Evolutionary conservation across 768 basidiomycete species (phyloP).

Genomic region (Russula compacta): DNA sequence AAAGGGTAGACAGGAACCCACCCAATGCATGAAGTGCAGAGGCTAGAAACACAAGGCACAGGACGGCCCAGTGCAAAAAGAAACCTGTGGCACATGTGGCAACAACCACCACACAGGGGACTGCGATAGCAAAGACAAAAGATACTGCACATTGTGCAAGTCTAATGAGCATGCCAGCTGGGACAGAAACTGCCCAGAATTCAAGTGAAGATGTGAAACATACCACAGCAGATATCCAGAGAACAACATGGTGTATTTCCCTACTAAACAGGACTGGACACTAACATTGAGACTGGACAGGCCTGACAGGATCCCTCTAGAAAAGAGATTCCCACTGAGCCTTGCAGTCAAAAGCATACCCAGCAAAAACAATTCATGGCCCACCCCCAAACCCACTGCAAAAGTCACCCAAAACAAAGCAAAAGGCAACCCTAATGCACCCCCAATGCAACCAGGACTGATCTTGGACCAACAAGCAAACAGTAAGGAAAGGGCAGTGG

Average conservation of each 20-base stretch:
- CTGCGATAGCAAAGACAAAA: conserved; percentile 1
- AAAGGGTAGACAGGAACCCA: background rate
- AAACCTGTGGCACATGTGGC: conserved; percentile 15
- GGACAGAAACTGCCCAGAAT: conserved; percentile 5
- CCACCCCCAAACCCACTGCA: too few species aligned
- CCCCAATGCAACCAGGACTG: too few species aligned
- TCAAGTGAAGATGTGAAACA: background rate
- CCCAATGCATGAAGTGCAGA: background rate
- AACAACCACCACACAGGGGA: conserved; percentile 18
- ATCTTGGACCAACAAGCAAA: too few species aligned
- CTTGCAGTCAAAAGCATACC: too few species aligned
- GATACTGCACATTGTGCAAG: background rate
- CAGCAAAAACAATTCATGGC: too few species aligned
- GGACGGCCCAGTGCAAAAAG: background rate
- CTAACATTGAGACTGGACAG: too few species aligned
- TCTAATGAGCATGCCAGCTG: conserved; percentile 2
- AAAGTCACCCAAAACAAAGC: too few species aligned
- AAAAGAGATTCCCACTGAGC: too few species aligned
- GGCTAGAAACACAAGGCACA: conserved; percentile 3
- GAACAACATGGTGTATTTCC: conserved; percentile 20
- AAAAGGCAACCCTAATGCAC: too few species aligned
- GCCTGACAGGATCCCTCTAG: too few species aligned
- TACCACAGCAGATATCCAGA: conserved; percentile 11
- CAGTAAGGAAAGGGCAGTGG: too few species aligned
- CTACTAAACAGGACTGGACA: conserved; percentile 20